A percentile compares a stretch with the other conserved stretches of the same genome.
These are phyloP conservation scores for Magnaporthiopsis rhizophila DNA, from an alignment of 2,329 filamentous ascomycete genomes.

Conservation along the genomic window DNA sequence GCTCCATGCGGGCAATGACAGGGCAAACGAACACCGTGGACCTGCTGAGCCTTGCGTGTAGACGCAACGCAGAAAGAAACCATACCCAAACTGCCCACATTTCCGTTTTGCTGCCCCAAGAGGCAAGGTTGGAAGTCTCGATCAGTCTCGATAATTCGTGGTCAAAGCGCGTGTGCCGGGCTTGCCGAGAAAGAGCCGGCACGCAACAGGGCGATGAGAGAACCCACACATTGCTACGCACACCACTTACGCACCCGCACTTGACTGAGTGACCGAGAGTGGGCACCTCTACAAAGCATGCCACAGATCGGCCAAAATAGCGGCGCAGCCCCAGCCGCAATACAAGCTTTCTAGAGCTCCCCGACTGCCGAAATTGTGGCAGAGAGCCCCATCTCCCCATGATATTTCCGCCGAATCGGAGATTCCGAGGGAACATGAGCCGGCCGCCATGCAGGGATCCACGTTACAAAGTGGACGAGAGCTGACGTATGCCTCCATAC, in stretches of 20 bases:
- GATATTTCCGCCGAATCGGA: background rate
- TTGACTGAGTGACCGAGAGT: background rate
- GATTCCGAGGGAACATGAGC: background rate
- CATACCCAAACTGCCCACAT: too few species aligned
- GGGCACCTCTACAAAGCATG: too few species aligned
- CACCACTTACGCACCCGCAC: too few species aligned
- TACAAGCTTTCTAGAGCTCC: background rate
- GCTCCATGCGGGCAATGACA: background rate
- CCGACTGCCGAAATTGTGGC: background rate
- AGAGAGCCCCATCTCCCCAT: background rate
- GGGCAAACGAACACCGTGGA: too few species aligned
- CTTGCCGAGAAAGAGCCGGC: background rate
- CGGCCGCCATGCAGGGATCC: background rate
- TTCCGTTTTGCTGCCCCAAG: background rate
- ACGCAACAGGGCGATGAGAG: background rate
- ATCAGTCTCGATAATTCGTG: too few species aligned
- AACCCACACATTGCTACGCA: background rate
- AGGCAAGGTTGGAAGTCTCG: background rate
- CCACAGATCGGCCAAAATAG: background rate
- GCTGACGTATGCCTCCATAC: background rate
- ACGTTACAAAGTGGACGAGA: background rate
- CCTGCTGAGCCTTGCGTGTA: too few species aligned
- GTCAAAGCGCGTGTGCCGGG: background rate
- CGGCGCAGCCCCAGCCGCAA: background rate
- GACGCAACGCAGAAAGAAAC: too few species aligned